Conservation (phyloP, 495 filamentous ascomycete species). For the Neurospora hispaniola region DNA sequence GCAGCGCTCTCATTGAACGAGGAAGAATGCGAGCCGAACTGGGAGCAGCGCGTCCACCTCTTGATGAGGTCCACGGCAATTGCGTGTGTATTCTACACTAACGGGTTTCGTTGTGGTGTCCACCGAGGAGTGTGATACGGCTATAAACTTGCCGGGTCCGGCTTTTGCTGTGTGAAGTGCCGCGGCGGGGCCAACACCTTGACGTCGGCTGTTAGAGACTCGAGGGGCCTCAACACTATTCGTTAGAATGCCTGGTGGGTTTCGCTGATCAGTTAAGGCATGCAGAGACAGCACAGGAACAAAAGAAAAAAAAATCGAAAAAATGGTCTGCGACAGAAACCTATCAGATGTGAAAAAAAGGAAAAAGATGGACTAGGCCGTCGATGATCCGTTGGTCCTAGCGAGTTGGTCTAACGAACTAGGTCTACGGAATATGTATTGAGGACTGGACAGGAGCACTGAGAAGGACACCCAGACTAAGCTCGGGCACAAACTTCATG, state of each 20-base stretch:
- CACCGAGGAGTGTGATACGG: neutral
- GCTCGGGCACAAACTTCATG: neutral
- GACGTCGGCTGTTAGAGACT: neutral
- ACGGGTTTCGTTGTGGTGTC: neutral
- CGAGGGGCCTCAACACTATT: neutral
- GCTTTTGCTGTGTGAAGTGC: neutral
- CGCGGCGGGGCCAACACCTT: neutral
- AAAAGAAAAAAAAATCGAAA: neutral
- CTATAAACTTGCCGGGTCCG: neutral
- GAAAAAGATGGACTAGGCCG: neutral
- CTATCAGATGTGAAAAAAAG: neutral
- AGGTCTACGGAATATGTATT: neutral
- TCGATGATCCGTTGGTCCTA: neutral
- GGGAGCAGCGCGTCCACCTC: neutral
- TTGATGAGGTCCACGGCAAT: neutral
- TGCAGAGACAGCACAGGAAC: neutral
- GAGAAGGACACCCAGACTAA: neutral
- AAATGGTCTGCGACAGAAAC: neutral
- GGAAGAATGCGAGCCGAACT: neutral
- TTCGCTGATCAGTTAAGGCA: neutral
- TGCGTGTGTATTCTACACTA: neutral
- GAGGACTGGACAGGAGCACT: neutral
- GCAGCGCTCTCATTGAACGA: constrained; percentile 10
- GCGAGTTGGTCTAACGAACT: neutral
- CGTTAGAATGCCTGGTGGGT: neutral